Percentiles rank a stretch among this genome's conserved stretches.
Conservation (phyloP, 2,329 filamentous ascomycete species). For the Dryadomyces sulphureus region DNA sequence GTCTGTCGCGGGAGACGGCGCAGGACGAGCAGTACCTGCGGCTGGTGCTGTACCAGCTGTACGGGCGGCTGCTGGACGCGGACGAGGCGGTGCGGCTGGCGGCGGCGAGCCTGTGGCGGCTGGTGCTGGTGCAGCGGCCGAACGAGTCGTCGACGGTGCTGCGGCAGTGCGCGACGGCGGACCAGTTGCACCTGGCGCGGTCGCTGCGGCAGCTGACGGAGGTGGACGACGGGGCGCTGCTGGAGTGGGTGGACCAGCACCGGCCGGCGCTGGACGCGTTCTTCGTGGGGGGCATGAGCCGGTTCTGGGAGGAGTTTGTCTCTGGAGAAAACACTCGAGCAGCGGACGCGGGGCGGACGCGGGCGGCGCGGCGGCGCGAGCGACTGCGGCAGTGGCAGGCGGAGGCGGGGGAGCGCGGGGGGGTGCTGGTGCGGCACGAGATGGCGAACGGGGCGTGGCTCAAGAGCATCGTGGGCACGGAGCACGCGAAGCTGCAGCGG, state of each 20-base stretch:
- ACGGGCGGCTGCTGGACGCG: slow-evolving; percentile 68
- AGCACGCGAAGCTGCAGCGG: slow-evolving; percentile 83
- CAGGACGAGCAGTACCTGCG: slow-evolving; percentile 57
- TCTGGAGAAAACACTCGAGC: slow-evolving; percentile 66
- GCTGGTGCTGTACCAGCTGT: slow-evolving; percentile 84
- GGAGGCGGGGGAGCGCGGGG: slow-evolving; percentile 54
- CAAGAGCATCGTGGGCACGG: slow-evolving; percentile 85
- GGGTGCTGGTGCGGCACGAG: slow-evolving; percentile 66
- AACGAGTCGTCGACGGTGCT: slow-evolving; percentile 64
- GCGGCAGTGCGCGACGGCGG: slow-evolving; percentile 48
- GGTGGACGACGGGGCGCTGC: slow-evolving; percentile 76
- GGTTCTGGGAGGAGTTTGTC: slow-evolving; percentile 80
- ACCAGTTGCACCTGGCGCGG: slow-evolving; percentile 55
- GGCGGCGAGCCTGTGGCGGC: slow-evolving; percentile 77
- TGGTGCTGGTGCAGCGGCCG: slow-evolving; percentile 86
- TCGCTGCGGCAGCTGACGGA: slow-evolving; percentile 77
- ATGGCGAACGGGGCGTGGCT: slow-evolving; percentile 82
- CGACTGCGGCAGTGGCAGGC: slow-evolving; percentile 66
- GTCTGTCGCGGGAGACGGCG: slow-evolving; percentile 46
- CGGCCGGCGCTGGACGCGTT: slow-evolving; percentile 63
- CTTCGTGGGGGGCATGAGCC: slow-evolving; percentile 70
- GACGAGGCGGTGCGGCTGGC: slow-evolving; percentile 53
- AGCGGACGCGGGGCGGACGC: slow-evolving; percentile 55
- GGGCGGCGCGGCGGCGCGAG: slow-evolving; percentile 65
- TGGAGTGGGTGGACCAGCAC: slow-evolving; percentile 77